Evolutionary conservation across 352 stramenopile genomes (phyloP).

Genomic region (Phytophthora parvispora): DNA sequence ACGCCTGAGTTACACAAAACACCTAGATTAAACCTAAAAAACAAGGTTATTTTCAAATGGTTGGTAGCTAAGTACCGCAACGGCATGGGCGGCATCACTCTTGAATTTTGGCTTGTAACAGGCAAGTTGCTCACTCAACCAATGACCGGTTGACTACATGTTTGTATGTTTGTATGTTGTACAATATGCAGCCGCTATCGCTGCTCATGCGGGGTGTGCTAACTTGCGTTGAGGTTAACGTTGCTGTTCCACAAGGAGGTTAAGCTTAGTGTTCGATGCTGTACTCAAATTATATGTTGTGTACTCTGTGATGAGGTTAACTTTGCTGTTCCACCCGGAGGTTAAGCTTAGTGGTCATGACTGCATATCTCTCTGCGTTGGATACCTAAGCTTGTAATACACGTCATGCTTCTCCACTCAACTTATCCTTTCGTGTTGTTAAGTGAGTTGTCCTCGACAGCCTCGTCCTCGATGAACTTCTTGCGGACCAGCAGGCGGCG

Average conservation of each 20-base stretch:
- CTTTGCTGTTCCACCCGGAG: conserved; percentile 3
- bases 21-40: neutral
- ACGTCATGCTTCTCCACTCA: neutral
- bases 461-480: conserved; percentile 32
- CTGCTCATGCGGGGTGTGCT: no score
- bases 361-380: neutral
- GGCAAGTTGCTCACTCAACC: neutral
- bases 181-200: neutral
- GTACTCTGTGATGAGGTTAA: conserved; percentile 16
- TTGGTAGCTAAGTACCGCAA: neutral
- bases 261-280: conserved; percentile 28
- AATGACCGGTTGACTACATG: neutral
- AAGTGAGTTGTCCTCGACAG: conserved; percentile 19
- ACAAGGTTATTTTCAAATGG: neutral
- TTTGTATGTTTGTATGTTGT: conserved; percentile 10
- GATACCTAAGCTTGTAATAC: conserved; percentile 9
- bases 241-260: conserved; percentile 35
- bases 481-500: conserved; percentile 22
- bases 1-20: neutral
- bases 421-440: conserved; percentile 22
- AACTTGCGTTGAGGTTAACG: conserved; percentile 8
- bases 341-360: conserved; percentile 22
- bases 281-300: conserved; percentile 4
- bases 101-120: neutral
- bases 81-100: neutral